These are phyloP conservation scores for Chamaecrista fasciculata DNA, from an alignment of 306 rosid genomes.

Conservation along the genomic window DNA sequence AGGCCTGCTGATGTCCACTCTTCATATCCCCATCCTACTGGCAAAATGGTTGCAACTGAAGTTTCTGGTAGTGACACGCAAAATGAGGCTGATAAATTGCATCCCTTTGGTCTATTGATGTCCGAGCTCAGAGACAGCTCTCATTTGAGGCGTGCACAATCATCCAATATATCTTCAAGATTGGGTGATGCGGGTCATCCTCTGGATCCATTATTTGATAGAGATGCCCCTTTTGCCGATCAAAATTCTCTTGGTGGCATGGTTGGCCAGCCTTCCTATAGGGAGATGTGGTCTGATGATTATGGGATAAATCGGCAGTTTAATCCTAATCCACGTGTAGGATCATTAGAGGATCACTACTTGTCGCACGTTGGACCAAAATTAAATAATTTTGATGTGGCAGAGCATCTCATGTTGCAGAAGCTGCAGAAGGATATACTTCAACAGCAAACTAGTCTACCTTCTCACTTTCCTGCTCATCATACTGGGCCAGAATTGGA, in stretches of 20 bases:
- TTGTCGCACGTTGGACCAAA: constrained; percentile 43
- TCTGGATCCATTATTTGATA: constrained; percentile 43
- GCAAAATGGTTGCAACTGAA: constrained; percentile 44
- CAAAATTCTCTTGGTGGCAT: constrained; percentile 41
- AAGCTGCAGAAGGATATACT: constrained; percentile 48
- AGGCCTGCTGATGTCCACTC: constrained; percentile 36
- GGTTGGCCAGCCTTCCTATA: constrained; percentile 40
- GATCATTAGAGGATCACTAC: constrained; percentile 48
- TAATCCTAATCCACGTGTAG: constrained; percentile 40
- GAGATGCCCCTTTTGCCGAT: constrained; percentile 39
- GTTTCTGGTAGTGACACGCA: constrained; percentile 32
- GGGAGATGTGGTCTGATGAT: constrained; percentile 52
- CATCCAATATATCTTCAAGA: constrained; percentile 49
- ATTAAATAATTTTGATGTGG: constrained; percentile 36
- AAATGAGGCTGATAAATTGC: constrained; percentile 54
- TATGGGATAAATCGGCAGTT: constrained; percentile 38
- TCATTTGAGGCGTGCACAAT: constrained; percentile 54
- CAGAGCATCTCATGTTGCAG: constrained; percentile 51
- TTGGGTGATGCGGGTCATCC: constrained; percentile 53
- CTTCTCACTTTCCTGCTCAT: constrained; percentile 41
- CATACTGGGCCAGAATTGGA: constrained; percentile 45
- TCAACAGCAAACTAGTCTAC: constrained; percentile 43
- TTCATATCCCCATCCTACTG: constrained; percentile 42
- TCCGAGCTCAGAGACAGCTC: constrained; percentile 63
- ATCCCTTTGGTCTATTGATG: constrained; percentile 71